Evolutionary conservation across 2,329 filamentous ascomycete species (phyloP), one percentile per base, ranked within the genome.

Genomic region (Ascochyta lentis): DNA sequence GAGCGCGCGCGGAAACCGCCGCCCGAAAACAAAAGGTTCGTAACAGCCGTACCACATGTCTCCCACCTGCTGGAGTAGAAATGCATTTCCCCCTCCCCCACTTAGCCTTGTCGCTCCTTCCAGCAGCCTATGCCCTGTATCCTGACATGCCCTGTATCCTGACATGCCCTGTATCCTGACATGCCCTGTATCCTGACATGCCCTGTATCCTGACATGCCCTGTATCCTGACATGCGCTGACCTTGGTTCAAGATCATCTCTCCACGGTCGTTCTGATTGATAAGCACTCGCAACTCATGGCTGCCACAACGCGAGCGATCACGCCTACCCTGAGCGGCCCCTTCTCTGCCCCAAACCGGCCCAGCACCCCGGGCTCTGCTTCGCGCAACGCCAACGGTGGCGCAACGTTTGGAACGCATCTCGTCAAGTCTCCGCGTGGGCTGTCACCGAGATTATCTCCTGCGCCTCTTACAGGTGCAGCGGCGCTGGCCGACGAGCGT

Each of bases 401-500:
- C 54, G 68, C 72, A 22, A 71, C 69, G 56, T 66, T 78, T 58
- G 72, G 69, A 22, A 65, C 72, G 23, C 71, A 75, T 55, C 69
- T 78, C 47, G 77, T 79, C 46, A 79, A 77, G 55, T 77, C 77
- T 9, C 76, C 75, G 22, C 74, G 75, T 53, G 73, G 71, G 7
- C 63, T 77, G 43, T 79, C 78, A 31, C 76, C 77, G 8, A 65
- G 70, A 55, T 70, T 68, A 33, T 78, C 76, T 15, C 77, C 78
- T 3, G 70, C 72, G 54, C 75, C 76, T 33, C 72, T 83, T 24
- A 81, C 81, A 0, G 81, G 79, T 42, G 78, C 78, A 19, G 78
- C 77, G 53, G 80, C 80, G 37, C 71, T 82, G 64, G 78, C 77
- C 41, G 81, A 83, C 62, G 73, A 81, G 62, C 78, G 78, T 54